Base-by-base conservation (phyloP, 2,329 filamentous ascomycete genomes). In the Cercospora janseana region DNA sequence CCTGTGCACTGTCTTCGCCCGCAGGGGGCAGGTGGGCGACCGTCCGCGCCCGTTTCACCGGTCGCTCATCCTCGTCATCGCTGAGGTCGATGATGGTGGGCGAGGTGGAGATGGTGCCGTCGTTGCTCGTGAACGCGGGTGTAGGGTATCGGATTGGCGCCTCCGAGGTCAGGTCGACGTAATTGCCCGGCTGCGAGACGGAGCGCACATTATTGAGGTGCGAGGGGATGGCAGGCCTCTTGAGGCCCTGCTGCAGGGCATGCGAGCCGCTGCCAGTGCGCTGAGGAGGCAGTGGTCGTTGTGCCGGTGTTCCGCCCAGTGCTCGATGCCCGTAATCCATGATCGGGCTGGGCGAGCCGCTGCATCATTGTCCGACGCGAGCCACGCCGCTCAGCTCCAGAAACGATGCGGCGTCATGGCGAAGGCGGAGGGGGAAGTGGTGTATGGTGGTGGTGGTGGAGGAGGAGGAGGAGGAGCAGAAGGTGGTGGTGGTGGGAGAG, bases 181-280 rank as follows among this genome's bases (percentile, higher is more conserved):
- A 31, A 21, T 57, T 43, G 35, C 52, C 51, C 6, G 63, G 57
- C 29, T 65, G 62, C 27, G 63, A 64, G 31, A 57, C 61, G 6
- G 63, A 63, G 13, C 64, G 60, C 34, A 65, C 63, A 45, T 59
- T 63, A 56, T 61, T 65, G 38, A 67, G 61, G 26, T 61, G 60
- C 34, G 66, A 67, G 15, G 65, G 63, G 6, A 60, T 51, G n/a
- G 52, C 54, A 20, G 60, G 57, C 35, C 62, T 56, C 31, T 48
- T 49, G 20, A 56, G 54, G 21, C 42, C 47, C 20, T 54, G 57
- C 24, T 61, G 57, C n/a, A 59, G 38, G 18, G 56, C 53, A 23
- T 60, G 58, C 29, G 59, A 53, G 34, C 59, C 54, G 53, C 57
- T 63, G 42, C 60, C 53, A 15, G 62, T 54, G 24, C 61, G 61